phyloP scores from a whole-genome alignment of 345 rosid genomes.

The Euphorbia pulcherrima region DNA sequence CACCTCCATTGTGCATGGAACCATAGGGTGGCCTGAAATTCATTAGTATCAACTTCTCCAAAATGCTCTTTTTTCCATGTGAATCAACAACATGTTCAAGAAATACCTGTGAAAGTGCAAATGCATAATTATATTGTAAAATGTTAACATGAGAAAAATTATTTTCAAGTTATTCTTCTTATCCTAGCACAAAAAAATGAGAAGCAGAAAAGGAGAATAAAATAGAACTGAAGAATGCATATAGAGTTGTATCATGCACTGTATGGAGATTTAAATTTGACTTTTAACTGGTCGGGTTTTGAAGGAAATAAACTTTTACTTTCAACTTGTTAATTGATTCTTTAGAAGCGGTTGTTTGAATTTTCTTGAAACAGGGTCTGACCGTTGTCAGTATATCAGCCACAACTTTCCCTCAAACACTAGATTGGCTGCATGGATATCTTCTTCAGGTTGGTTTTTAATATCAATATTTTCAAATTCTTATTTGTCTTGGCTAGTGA shows the following conservation, averaged over 20 bases:
- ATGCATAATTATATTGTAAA: background rate
- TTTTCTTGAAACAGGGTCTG: conserved; percentile 15
- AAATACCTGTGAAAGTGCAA: background rate
- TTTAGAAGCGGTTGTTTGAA: background rate
- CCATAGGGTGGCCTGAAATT: background rate
- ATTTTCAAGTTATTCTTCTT: background rate
- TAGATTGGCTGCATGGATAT: conserved; percentile 21
- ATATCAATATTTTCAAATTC: conserved; percentile 5
- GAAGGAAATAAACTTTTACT: background rate
- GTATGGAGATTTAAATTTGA: background rate
- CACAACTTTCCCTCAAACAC: conserved; percentile 20
- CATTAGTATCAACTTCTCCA: background rate
- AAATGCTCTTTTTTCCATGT: background rate
- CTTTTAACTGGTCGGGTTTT: background rate
- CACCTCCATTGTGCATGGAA: background rate
- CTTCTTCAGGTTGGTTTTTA: conserved; percentile 71
- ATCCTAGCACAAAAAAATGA: background rate
- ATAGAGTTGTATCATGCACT: background rate
- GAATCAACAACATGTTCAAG: background rate
- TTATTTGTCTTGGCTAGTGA: background rate
- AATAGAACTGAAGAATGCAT: no score
- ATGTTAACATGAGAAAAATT: background rate
- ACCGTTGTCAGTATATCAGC: conserved; percentile 19
- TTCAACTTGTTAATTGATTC: background rate
- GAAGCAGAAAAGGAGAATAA: background rate